phyloP scores from a whole-genome alignment of 352 stramenopile genomes.

The Phytophthora boehmeriae region DNA sequence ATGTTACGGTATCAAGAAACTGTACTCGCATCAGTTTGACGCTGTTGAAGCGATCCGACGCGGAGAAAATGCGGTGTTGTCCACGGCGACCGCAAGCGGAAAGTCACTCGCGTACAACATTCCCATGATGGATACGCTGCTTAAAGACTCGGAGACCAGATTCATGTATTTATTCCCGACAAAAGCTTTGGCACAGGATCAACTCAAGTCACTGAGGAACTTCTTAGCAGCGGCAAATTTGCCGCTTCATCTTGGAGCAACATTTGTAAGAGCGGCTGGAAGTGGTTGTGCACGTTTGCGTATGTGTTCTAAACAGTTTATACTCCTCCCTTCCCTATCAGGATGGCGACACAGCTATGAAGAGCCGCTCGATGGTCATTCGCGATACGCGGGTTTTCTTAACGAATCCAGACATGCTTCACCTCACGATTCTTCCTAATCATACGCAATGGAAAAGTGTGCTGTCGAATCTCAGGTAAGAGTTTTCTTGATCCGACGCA shows the following conservation, averaged over 20 bases:
- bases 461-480: constrained; percentile 89
- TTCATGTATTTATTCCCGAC: constrained; percentile 98
- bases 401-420: constrained; percentile 99
- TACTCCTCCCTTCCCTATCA: constrained; percentile 23
- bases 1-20: constrained; percentile 51
- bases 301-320: constrained; percentile 1
- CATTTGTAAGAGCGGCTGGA: constrained; percentile 52
- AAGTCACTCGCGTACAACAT: constrained; percentile 98
- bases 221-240: constrained; percentile 70
- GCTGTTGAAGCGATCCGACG: constrained; percentile 88
- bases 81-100: constrained; percentile 95
- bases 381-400: constrained; percentile 93
- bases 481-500: neutral
- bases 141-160: constrained; percentile 58
- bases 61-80: constrained; percentile 94
- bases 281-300: neutral
- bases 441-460: constrained; percentile 91
- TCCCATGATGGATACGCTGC: constrained; percentile 87
- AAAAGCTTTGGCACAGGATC: constrained; percentile 98
- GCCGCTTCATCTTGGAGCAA: constrained; percentile 54
- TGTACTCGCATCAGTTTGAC: constrained; percentile 94
- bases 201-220: constrained; percentile 89
- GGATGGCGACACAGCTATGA: constrained; percentile 96
- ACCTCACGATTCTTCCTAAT: constrained; percentile 95
- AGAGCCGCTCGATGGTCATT: constrained; percentile 84